These are phyloP conservation scores for Isabelozyma heimii DNA, from an alignment of 805 yeast genomes.

Conservation along the genomic window DNA sequence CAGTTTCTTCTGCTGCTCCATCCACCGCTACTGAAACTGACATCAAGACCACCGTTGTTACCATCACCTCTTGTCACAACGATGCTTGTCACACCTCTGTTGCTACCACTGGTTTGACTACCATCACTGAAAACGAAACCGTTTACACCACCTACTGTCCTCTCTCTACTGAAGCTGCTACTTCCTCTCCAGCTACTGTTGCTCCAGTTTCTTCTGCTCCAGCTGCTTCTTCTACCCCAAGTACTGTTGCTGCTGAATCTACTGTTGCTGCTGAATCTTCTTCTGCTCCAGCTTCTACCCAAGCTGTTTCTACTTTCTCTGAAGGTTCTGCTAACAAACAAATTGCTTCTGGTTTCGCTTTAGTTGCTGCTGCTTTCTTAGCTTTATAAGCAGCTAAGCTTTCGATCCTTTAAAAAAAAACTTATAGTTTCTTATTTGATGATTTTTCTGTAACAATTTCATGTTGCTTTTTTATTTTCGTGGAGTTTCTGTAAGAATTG, in stretches of 20 bases:
- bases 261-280: conserved; percentile 6
- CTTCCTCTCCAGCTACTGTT: conserved; percentile 11
- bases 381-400: not conserved
- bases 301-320: conserved; percentile 10
- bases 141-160: conserved; percentile 36
- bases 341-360: conserved; percentile 15
- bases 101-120: conserved; percentile 37
- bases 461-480: not conserved
- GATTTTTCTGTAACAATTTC: not conserved
- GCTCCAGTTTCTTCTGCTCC: conserved; percentile 9
- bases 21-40: conserved; percentile 20
- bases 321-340: conserved; percentile 8
- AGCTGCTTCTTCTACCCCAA: conserved; percentile 4
- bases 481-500: not conserved
- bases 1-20: conserved; percentile 5
- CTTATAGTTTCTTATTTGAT: not conserved
- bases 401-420: not conserved
- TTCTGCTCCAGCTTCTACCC: conserved; percentile 6
- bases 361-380: conserved; percentile 21
- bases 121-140: conserved; percentile 28
- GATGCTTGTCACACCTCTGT: conserved; percentile 24
- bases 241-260: conserved; percentile 5
- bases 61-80: conserved; percentile 35
- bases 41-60: conserved; percentile 27
- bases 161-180: conserved; percentile 8